phyloP scores from a whole-genome alignment of 2,329 filamentous ascomycete genomes.

The Nemania diffusa region DNA sequence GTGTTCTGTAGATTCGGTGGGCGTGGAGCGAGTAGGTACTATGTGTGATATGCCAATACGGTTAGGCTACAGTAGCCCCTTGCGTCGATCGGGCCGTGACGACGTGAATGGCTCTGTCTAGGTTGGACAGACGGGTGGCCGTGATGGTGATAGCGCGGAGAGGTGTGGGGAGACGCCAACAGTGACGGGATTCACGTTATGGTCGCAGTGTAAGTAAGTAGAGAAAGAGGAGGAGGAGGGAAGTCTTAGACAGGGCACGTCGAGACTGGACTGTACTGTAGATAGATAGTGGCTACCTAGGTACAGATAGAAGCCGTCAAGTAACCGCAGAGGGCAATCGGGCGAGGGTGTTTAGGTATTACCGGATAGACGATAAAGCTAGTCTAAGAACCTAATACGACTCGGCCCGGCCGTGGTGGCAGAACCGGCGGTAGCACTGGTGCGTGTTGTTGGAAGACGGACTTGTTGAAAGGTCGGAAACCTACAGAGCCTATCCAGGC shows the following conservation, averaged over 20 bases:
- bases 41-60: constrained; percentile 16
- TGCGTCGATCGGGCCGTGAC: constrained; percentile 40
- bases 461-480: too few species aligned
- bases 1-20: constrained; percentile 51
- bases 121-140: neutral
- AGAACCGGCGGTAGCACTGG: neutral
- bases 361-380: neutral
- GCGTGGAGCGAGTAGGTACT: constrained; percentile 9
- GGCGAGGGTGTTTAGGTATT: too few species aligned
- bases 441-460: neutral
- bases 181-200: neutral
- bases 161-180: constrained; percentile 4
- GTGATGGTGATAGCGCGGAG: constrained; percentile 3
- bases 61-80: constrained; percentile 38
- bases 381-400: neutral
- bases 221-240: too few species aligned
- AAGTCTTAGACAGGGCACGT: neutral
- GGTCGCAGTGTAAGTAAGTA: constrained; percentile 2
- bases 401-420: neutral
- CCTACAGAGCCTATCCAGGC: constrained; percentile 4
- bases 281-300: too few species aligned
- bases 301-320: neutral
- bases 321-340: neutral
- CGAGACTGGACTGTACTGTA: neutral
- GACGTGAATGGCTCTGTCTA: neutral